Base-by-base conservation (phyloP, 257 asterid species). In the Salvia hispanica region DNA sequence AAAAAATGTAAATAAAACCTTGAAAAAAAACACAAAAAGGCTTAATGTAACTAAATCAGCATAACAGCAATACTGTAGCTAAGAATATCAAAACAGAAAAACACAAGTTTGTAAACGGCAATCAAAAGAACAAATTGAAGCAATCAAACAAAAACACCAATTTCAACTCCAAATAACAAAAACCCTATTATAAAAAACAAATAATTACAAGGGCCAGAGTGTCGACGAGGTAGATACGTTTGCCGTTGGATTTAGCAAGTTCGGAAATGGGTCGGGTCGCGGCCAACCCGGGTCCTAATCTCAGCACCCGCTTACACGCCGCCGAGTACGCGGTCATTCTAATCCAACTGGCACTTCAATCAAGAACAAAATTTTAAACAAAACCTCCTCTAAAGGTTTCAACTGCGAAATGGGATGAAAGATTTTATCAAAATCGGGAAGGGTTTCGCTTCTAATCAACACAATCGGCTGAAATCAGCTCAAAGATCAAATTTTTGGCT, bases 201-300 rank as follows among this genome's bases (percentile, higher is more conserved):
- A 25, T 25, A 76, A 65, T 74, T 77, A 93, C 98, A 9, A 90
- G 94, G 62, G 97, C 93, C 76, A 93, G 76, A 34, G 98, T 93
- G 72, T 93, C 96, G 77, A 93, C 95, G 79, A 90, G 86, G 77
- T 85, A 87, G 70, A 87, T 77, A 62, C 86, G 94, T 45, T 82
- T 88, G 77, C 83, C 78, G 62, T 74, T 80, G 74, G 89, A 69
- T 57, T 75, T 66, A 6, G 72, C 63, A 58, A 85, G 81, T 69
- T 86, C 83, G 44, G 95, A 81, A 50, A 89, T 72, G 79, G 78
- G 74, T 21, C 63, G 76, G 66, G 51, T 36, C 50, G 81, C 70
- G 60, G 52, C 13, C 12, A 75, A 45, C 46, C 76, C 54, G 37
- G 72, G 62, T 53, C 84, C 77, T 36, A 79, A 52, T 45, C 68